These are phyloP conservation scores for Pyricularia pennisetigena DNA, from an alignment of 2,329 filamentous ascomycete genomes.

Conservation along the genomic window DNA sequence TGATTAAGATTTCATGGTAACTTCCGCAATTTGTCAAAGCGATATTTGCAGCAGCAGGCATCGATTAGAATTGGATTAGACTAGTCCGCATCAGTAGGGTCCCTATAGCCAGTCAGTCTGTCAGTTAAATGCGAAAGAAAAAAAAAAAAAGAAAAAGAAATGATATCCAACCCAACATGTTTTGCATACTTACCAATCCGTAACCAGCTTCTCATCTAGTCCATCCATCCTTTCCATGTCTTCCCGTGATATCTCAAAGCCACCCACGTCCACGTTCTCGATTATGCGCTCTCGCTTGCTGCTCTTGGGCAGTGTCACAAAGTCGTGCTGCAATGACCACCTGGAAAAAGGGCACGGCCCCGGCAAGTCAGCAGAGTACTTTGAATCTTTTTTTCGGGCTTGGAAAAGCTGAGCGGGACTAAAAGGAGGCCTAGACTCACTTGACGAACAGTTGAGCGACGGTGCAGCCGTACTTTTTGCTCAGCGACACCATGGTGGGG, in stretches of 20 bases:
- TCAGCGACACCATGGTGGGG: constrained; percentile 48
- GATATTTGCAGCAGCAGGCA: not conserved
- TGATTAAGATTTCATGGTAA: too few relatives aligned
- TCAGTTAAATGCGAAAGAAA: not conserved
- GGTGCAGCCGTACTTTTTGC: constrained; percentile 59
- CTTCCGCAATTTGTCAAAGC: too few relatives aligned
- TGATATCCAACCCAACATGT: too few relatives aligned
- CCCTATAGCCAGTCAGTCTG: not conserved
- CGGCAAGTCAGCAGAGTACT: not conserved
- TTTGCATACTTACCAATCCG: constrained; percentile 43
- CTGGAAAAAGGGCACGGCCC: constrained; percentile 21
- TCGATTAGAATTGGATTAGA: constrained; percentile 3
- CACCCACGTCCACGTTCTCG: constrained; percentile 53
- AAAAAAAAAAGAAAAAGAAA: not conserved
- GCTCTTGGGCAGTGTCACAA: constrained; percentile 67
- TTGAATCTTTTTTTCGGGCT: not conserved
- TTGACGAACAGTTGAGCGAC: constrained; percentile 63
- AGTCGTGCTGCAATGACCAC: constrained; percentile 69
- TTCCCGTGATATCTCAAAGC: constrained; percentile 49
- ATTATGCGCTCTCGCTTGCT: constrained; percentile 49
- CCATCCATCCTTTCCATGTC: constrained; percentile 55
- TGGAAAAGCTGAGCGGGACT: not conserved
- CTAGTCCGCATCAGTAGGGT: constrained; percentile 6
- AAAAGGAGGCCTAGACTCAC: constrained; percentile 16
- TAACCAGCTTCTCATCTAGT: constrained; percentile 64